Evolutionary conservation across 2,329 filamentous ascomycete species (phyloP), one percentile per base, ranked within the genome.

Genomic region (Nannizziopsis barbatae): DNA sequence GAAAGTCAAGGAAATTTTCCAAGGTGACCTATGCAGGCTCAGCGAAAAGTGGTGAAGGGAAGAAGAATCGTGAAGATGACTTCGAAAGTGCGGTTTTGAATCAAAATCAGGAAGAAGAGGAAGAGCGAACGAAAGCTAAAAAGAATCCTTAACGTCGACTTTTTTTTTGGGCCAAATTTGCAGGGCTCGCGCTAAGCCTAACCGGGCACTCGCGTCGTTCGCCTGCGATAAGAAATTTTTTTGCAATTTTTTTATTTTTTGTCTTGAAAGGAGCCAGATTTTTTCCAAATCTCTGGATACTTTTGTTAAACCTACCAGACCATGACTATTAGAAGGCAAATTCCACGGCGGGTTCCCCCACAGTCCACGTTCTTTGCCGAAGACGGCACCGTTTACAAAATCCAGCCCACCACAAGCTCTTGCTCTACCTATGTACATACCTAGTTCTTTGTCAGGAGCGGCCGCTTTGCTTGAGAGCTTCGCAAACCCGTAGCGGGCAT

Each of bases 171-270:
- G 38, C 40, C 40, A 42, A 51, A 52, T 52, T 51, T 47, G 47
- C 47, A 47, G 44, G 48, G 47, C 22, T 10, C 11, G 44, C 55
- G 45, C 62, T 64, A 64, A 47, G 7, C 58, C 48, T 1, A 9
- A 47, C 54, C n/a, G 8, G 52, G 56, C 12, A 55, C 50, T 48
- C 35, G 12, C 41, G 27, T 36, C 15, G 33, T 36, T 36, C 10
- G 33, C 15, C 33, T 36, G 11, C 33, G 33, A 14, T 45, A 7
- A 11, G 27, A 18, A n/a, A n/a, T n/a, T 35, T 11, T 39, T 31
- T 14, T 39, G 33, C 27, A 31, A 30, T 38, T 40, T 40, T 32
- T 15, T 38, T 5, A 2, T 11, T 40, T 40, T 7, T 42, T 17
- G 36, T 2, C 14, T 31, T 8, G 42, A 27, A 27, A 27, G 32